Evolutionary conservation across 169 alveolate genomes (phyloP).

Genomic region (Plasmodium adleri): DNA sequence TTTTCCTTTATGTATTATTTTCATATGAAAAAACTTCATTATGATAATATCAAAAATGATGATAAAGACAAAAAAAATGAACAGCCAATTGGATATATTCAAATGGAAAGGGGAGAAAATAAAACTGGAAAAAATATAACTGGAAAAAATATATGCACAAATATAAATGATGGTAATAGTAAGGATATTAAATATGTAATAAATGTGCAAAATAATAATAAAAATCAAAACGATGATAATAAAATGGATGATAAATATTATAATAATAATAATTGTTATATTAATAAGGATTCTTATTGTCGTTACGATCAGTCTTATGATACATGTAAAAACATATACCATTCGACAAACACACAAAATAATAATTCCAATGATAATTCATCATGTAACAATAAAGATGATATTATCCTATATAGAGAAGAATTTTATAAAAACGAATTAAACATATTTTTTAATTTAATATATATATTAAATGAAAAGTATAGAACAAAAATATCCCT

Average conservation of each 20-base stretch:
- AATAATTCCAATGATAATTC: neutral
- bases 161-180: neutral
- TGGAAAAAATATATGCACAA: neutral
- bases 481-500: slow-evolving; percentile 44
- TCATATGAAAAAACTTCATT: slow-evolving; percentile 14
- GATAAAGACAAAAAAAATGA: neutral
- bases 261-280: neutral
- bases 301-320: too few species aligned
- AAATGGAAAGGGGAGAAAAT: neutral
- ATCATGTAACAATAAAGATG: neutral
- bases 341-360: too few species aligned
- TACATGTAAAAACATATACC: too few species aligned
- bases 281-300: neutral
- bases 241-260: neutral
- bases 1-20: slow-evolving; percentile 69
- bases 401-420: neutral
- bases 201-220: neutral
- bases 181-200: neutral
- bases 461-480: slow-evolving; percentile 60
- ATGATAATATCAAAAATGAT: neutral
- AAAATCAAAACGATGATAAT: neutral
- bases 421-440: slow-evolving; percentile 57
- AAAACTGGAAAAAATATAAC: neutral
- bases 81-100: neutral
- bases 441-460: slow-evolving; percentile 60